Percentiles rank a stretch among this genome's conserved stretches.
Conservation (phyloP, 1,284 basidiomycete species). For the Microbotryum saponariae region DNA sequence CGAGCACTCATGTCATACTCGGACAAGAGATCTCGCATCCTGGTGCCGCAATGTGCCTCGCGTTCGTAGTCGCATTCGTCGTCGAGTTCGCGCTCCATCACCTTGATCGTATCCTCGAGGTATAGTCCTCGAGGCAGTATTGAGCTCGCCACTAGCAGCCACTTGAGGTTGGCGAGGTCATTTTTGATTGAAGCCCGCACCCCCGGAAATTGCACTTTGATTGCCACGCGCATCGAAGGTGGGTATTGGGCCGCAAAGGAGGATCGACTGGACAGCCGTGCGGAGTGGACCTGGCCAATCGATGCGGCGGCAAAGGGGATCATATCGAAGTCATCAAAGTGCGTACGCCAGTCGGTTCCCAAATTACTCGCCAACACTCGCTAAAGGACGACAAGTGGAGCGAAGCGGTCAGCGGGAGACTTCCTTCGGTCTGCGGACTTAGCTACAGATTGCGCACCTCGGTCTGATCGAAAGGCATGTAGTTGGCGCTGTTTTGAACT, state of each 20-base stretch:
- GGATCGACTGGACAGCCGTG: constrained; percentile 49
- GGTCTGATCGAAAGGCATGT: constrained; percentile 98
- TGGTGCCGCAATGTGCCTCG: constrained; percentile 66
- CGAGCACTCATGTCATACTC: constrained; percentile 50
- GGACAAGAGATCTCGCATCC: constrained; percentile 54
- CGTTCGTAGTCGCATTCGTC: constrained; percentile 92
- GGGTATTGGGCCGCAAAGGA: constrained; percentile 37
- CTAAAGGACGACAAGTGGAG: constrained; percentile 35
- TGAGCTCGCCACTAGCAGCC: constrained; percentile 69
- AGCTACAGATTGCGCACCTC: constrained; percentile 51
- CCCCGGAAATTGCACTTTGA: constrained; percentile 96
- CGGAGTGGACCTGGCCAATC: constrained; percentile 91
- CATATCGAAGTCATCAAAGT: constrained; percentile 70
- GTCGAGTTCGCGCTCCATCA: constrained; percentile 81
- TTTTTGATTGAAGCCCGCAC: constrained; percentile 77
- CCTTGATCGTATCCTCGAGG: constrained; percentile 76
- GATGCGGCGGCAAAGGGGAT: constrained; percentile 92
- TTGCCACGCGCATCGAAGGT: constrained; percentile 56
- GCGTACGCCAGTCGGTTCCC: constrained; percentile 63
- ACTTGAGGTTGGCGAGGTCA: constrained; percentile 78
- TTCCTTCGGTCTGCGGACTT: background rate
- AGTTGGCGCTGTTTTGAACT: constrained; percentile 92
- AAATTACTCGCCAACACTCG: constrained; percentile 68
- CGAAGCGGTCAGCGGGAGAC: background rate
- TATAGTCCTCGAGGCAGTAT: constrained; percentile 83